Evolutionary conservation across 2,329 filamentous ascomycete genomes (phyloP).

Genomic region (Colletotrichum sublineola): DNA sequence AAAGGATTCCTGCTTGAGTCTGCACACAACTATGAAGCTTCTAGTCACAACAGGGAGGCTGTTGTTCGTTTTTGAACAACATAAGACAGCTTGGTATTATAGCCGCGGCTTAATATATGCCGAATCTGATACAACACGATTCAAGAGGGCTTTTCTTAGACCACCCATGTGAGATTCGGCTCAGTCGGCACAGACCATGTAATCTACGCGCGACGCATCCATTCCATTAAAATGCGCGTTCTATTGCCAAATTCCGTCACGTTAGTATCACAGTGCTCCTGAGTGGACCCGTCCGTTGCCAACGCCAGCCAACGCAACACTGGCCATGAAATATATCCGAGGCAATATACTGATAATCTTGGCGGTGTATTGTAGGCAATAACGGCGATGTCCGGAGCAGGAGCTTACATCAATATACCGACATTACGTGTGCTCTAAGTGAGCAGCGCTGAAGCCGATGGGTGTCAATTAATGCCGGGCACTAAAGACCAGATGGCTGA

Average conservation of each 20-base stretch:
- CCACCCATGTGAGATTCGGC: neutral
- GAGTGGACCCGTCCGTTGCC: neutral
- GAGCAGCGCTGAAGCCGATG: neutral
- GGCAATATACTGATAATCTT: neutral
- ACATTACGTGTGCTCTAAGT: slow-evolving; percentile 10
- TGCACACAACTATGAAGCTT: neutral
- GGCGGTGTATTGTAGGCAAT: slow-evolving; percentile 4
- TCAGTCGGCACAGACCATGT: neutral
- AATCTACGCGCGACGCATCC: neutral
- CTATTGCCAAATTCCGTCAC: slow-evolving; percentile 6
- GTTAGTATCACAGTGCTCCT: neutral
- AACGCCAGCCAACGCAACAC: neutral
- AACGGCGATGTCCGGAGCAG: neutral
- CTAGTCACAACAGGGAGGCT: neutral
- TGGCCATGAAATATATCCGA: slow-evolving; percentile 22
- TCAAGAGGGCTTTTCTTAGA: neutral
- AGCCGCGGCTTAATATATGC: neutral
- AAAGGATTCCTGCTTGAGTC: neutral
- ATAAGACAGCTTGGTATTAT: slow-evolving; percentile 16
- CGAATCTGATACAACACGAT: neutral
- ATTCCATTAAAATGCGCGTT: neutral
- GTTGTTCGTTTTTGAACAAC: neutral
- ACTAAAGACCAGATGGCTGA: too few species aligned
- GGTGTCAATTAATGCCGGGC: neutral
- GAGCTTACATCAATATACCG: slow-evolving; percentile 4